Evolutionary conservation across 192 early-diverging fungal genomes (phyloP).

Genomic region (Entophlyctis helioformis): DNA sequence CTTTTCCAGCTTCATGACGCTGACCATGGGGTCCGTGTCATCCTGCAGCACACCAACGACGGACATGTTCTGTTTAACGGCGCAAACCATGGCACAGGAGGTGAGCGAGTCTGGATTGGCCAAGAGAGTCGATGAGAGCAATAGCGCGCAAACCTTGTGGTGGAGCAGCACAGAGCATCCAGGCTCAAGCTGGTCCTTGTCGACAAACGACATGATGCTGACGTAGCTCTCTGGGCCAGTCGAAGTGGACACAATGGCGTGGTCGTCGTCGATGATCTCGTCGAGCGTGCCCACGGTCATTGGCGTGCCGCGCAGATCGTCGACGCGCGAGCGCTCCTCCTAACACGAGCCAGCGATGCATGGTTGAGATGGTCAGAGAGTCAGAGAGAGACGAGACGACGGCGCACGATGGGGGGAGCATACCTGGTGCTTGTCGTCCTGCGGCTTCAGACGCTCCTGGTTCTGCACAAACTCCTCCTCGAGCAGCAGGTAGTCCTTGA

Average conservation of each 20-base stretch:
- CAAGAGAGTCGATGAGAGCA: no score
- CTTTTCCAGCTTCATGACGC: slow-evolving; percentile 96
- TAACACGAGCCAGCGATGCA: slow-evolving; percentile 8
- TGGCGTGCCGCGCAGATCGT: slow-evolving; percentile 90
- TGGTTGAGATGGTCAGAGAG: neutral
- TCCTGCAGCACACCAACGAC: slow-evolving; percentile 92
- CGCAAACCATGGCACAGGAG: neutral
- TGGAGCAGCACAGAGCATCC: slow-evolving; percentile 92
- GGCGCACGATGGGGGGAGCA: no score
- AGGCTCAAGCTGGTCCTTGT: slow-evolving; percentile 96
- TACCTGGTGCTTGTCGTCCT: slow-evolving; percentile 74
- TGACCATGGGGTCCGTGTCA: slow-evolving; percentile 96
- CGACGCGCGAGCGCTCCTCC: slow-evolving; percentile 89
- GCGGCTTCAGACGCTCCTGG: slow-evolving; percentile 94
- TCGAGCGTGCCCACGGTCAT: slow-evolving; percentile 95
- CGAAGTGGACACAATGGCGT: slow-evolving; percentile 89
- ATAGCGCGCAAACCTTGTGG: slow-evolving; percentile 32
- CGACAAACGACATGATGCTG: slow-evolving; percentile 94
- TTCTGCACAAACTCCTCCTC: slow-evolving; percentile 99
- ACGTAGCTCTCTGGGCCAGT: slow-evolving; percentile 97
- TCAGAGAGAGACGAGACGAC: no score
- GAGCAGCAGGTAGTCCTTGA: slow-evolving; percentile 96
- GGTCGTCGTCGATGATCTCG: slow-evolving; percentile 99
- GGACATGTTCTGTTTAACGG: slow-evolving; percentile 49
- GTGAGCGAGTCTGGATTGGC: no score